Base-by-base conservation (phyloP, 805 yeast genomes). In the Deakozyma indianensis region DNA sequence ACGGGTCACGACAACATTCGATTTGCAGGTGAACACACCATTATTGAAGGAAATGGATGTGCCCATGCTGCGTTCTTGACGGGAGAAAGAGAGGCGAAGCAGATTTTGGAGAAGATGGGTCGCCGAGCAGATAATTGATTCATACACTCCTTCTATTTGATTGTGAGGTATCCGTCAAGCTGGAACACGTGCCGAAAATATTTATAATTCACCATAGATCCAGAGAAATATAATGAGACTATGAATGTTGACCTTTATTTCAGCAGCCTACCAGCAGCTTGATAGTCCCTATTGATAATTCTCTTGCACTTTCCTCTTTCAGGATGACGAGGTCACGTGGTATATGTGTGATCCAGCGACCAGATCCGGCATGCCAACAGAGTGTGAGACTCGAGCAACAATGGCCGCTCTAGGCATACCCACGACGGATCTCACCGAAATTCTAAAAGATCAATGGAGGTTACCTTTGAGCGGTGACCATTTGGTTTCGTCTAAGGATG, bases 11-110 rank as follows among this genome's bases (percentile, higher is more conserved):
- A 70, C 11, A 66, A 69, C 5, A 63, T 87, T 2, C 67, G 95
- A 40, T 87, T 87, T 67, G 95, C 95, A 0, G 96, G 96, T 4
- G 96, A 87, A 57, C 95, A 87, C 59, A 82, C 95, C 0, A 75
- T 78, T 21, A 63, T 75, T 52, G 95, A 85, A 52, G 95, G 94
- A 4, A 82, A 86, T 15, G 96, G 96, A 0, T 87, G 95, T 53
- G 92, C 82, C 3, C 94, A 87, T 58, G 96, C 95, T 0, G 95
- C 95, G 0, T 85, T 84, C 76, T 66, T 68, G 49, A 80, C 90
- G 55, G 96, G 90, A 1, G 56, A 54, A 43, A 65, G 90, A 50
- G 79, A 75, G 51, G 79, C 78, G 0, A 53, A 53, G 3, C 62
- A 57, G 44, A 62, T 73, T 7, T 35, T 63, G 14, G 47, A 48